Evolutionary conservation across 371 early-diverging fungal species (phyloP), one percentile per base, ranked within the genome.

Genomic region (Quaeritorhiza haematococci): DNA sequence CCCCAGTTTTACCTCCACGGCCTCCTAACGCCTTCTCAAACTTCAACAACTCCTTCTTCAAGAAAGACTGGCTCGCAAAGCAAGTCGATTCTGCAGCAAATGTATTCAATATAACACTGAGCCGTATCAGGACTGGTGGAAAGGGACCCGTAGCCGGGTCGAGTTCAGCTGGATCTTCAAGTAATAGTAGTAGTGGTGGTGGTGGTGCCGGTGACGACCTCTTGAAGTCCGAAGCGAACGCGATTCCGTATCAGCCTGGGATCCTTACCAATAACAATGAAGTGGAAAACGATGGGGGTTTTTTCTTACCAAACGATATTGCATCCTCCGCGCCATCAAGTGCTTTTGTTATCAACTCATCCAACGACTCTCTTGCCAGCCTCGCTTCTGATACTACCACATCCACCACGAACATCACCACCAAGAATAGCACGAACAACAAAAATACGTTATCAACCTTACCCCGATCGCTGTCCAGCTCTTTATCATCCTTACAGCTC

Each of bases 31-130:
- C 15, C 15, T 21, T 10, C 13, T 47, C 47, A 8, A 13, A 21
- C 15, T 47, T n/a, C 47, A 47, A 26, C 24, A 15, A 26, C 19
- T 47, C 47, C 26, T 8, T 32, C n/a, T 33, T 33, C 50, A 50
- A 52, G 33, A 13, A 34, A 27, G 52, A 52, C 8, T 58, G 62
- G 43, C 44, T 61, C 29, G 45, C 56, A 21, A 56, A 55, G 33
- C 56, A 61, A 33, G 30, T 61, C 44, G 62, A 61, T 61, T 27
- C 41, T 19, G 62, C 62, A 3, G 56, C 62, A 4, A 51, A 35
- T 8, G 62, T 50, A 43, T 27, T 61, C 2, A 15, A 45, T n/a
- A n/a, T 33, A 33, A 49, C 62, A 4, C 19, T 61, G 21, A 27
- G 46, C n/a, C n/a, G 46, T 23, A 45, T 45, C 10, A 45, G 46